Evolutionary conservation across 345 rosid species (phyloP).

Genomic region (Streptanthus diversifolius): DNA sequence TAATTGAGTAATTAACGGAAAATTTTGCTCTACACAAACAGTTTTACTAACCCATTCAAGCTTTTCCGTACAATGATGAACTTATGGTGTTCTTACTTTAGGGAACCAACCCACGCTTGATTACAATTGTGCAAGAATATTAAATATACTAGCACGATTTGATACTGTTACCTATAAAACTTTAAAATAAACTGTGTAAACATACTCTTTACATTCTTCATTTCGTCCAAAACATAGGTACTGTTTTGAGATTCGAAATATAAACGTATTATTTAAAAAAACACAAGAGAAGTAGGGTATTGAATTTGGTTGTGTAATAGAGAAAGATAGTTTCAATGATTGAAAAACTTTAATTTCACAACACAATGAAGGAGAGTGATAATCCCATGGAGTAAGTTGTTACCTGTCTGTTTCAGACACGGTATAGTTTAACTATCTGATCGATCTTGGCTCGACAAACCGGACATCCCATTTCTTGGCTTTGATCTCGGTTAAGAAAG

Average conservation of each 20-base stretch:
- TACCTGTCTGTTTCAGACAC: slow-evolving; percentile 47
- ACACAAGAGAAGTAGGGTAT: background rate
- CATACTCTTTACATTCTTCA: slow-evolving; percentile 17
- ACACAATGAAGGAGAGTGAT: slow-evolving; percentile 8
- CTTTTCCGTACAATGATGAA: slow-evolving; percentile 26
- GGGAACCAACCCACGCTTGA: slow-evolving; percentile 18
- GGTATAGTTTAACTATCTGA: slow-evolving; percentile 72
- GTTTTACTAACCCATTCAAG: background rate
- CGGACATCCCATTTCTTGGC: slow-evolving; percentile 88
- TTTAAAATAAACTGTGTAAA: background rate
- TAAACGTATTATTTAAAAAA: background rate
- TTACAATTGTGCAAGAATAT: background rate
- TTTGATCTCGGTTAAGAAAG: slow-evolving; percentile 81
- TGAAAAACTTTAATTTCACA: slow-evolving; percentile 9
- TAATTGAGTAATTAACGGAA: slow-evolving; percentile 28
- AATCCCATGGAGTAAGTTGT: background rate
- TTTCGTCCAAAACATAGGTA: background rate
- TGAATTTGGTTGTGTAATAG: background rate
- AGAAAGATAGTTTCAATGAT: slow-evolving; percentile 28
- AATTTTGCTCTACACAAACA: background rate
- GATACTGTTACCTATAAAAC: background rate
- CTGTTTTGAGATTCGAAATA: background rate
- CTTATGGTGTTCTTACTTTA: slow-evolving; percentile 24
- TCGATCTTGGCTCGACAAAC: slow-evolving; percentile 86
- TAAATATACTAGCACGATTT: background rate